These are phyloP conservation scores for Amyloporia xantha DNA, from an alignment of 768 basidiomycete genomes.

Conservation along the genomic window DNA sequence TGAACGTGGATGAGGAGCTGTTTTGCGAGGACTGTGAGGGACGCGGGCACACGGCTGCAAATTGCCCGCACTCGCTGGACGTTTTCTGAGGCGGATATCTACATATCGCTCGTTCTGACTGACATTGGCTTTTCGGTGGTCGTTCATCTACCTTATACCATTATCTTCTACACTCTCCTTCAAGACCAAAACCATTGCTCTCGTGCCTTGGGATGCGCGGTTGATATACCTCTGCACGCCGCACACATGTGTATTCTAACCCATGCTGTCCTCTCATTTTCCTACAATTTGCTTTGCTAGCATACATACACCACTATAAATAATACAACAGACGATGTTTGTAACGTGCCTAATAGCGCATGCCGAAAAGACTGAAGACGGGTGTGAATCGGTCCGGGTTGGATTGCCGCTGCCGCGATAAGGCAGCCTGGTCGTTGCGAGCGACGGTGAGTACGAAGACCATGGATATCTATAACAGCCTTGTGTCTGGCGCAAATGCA, in stretches of 20 bases:
- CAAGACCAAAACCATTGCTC: not conserved
- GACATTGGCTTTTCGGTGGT: too few species aligned
- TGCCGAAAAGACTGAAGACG: not conserved
- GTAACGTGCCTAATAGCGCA: not conserved
- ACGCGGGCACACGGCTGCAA: constrained; percentile 63
- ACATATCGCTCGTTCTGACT: too few species aligned
- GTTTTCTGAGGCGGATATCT: constrained; percentile 54
- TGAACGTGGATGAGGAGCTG: constrained; percentile 27
- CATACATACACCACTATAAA: not conserved
- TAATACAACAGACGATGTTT: not conserved
- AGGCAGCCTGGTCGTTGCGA: too few species aligned
- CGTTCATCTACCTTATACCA: not conserved
- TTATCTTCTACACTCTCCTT: not conserved
- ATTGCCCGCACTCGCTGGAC: constrained; percentile 83
- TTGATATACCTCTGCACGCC: not conserved
- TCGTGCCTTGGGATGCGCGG: not conserved
- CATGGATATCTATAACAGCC: not conserved
- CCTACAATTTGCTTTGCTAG: not conserved
- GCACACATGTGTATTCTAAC: not conserved
- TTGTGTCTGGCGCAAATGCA: not conserved
- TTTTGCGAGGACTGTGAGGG: constrained; percentile 86
- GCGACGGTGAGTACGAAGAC: too few species aligned
- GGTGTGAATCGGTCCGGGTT: too few species aligned
- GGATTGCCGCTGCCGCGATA: too few species aligned
- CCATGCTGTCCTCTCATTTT: not conserved